Conservation (phyloP, 768 basidiomycete genomes). For the Termitomyces sp. region DNA sequence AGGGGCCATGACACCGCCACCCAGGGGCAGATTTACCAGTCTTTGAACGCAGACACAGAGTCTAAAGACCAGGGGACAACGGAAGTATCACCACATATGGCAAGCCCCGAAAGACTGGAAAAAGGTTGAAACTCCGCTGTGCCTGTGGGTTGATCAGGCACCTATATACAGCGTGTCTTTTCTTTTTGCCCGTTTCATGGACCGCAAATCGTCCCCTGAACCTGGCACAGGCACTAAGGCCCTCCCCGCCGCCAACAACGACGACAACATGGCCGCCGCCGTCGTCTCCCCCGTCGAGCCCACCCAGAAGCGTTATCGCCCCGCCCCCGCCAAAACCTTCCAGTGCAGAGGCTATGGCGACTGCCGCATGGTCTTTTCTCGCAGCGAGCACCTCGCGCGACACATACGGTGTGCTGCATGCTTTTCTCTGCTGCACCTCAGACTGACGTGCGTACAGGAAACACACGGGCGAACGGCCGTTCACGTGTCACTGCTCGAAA, state of each 20-base stretch:
- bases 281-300: slow-evolving; percentile 13
- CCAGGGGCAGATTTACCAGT: too few species aligned
- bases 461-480: slow-evolving; percentile 97
- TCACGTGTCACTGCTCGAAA: slow-evolving; percentile 93
- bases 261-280: slow-evolving; percentile 22
- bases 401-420: slow-evolving; percentile 80
- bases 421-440: neutral
- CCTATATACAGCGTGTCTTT: slow-evolving; percentile 15
- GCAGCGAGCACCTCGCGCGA: slow-evolving; percentile 93
- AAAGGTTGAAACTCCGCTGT: slow-evolving; percentile 11
- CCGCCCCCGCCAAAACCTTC: slow-evolving; percentile 90
- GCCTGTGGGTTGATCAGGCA: slow-evolving; percentile 24
- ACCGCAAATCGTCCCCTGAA: slow-evolving; percentile 29
- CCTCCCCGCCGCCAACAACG: slow-evolving; percentile 3
- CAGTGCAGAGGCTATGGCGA: slow-evolving; percentile 94
- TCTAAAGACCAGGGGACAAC: too few species aligned
- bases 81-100: too few species aligned
- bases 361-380: slow-evolving; percentile 94
- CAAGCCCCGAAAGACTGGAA: neutral
- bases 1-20: slow-evolving; percentile 6
- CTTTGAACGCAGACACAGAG: too few species aligned
- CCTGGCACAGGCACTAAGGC: slow-evolving; percentile 22
- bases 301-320: slow-evolving; percentile 60
- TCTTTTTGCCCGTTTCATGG: slow-evolving; percentile 22
- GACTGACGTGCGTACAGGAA: slow-evolving; percentile 51